Evolutionary conservation across 1,284 basidiomycete species (phyloP).

Genomic region (Irpex sp.): DNA sequence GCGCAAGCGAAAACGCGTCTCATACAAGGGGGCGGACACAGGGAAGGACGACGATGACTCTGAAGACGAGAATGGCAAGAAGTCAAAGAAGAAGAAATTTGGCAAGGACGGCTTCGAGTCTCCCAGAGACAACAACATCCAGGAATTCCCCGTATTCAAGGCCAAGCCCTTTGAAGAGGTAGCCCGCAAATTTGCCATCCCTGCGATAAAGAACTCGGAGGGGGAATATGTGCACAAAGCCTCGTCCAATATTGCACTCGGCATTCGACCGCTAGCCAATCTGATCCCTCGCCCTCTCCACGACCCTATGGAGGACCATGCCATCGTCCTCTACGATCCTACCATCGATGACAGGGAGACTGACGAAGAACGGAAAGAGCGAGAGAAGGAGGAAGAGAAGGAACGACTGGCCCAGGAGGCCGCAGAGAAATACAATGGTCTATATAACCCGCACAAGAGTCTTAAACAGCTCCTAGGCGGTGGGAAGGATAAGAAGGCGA

Average conservation of each 20-base stretch:
- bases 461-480: slow-evolving; percentile 83
- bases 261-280: slow-evolving; percentile 80
- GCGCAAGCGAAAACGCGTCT: slow-evolving; percentile 81
- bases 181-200: slow-evolving; percentile 78
- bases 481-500: slow-evolving; percentile 63
- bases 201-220: slow-evolving; percentile 80
- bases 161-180: slow-evolving; percentile 76
- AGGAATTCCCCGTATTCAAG: slow-evolving; percentile 81
- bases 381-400: slow-evolving; percentile 68
- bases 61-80: slow-evolving; percentile 47
- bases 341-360: slow-evolving; percentile 92
- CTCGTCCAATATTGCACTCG: slow-evolving; percentile 76
- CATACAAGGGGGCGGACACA: slow-evolving; percentile 67
- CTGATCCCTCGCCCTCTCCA: slow-evolving; percentile 89
- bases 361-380: slow-evolving; percentile 72
- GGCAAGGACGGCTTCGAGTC: slow-evolving; percentile 47
- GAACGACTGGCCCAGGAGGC: slow-evolving; percentile 63
- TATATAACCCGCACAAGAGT: slow-evolving; percentile 92
- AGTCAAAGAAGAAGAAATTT: slow-evolving; percentile 51
- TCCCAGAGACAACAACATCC: slow-evolving; percentile 43
- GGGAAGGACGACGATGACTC: slow-evolving; percentile 47
- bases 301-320: slow-evolving; percentile 97
- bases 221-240: slow-evolving; percentile 68
- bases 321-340: slow-evolving; percentile 96
- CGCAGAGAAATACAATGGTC: slow-evolving; percentile 59